Conservation (phyloP, 257 asterid genomes). For the Solanum infundibuliforme region DNA sequence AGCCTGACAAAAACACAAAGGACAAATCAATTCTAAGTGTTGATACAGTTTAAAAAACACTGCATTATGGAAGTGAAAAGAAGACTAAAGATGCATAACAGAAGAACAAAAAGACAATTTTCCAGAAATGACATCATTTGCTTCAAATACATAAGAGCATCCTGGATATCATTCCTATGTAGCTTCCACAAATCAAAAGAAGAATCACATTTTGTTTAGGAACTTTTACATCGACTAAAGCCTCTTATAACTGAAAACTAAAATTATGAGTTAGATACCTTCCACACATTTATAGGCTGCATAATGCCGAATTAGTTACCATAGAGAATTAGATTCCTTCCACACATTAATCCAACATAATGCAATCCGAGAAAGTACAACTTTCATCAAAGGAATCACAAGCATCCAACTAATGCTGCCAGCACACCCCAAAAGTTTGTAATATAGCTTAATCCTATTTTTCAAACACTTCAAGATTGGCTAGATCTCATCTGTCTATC, state of each 20-base stretch:
- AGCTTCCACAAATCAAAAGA: background rate
- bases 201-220: background rate
- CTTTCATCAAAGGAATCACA: background rate
- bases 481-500: background rate
- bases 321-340: background rate
- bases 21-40: background rate
- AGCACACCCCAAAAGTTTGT: background rate
- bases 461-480: background rate
- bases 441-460: background rate
- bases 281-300: background rate
- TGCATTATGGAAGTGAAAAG: background rate
- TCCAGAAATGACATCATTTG: background rate
- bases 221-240: background rate
- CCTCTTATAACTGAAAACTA: background rate
- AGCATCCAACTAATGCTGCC: background rate
- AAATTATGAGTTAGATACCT: background rate
- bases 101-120: background rate
- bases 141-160: background rate
- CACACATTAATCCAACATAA: background rate
- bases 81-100: background rate
- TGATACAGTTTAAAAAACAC: background rate
- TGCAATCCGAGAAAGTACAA: background rate
- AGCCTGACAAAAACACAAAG: slow-evolving; percentile 38
- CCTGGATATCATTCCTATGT: background rate
- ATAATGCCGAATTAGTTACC: background rate